Evolutionary conservation across 257 asterid genomes (phyloP).

Genomic region (Rehmannia glutinosa): DNA sequence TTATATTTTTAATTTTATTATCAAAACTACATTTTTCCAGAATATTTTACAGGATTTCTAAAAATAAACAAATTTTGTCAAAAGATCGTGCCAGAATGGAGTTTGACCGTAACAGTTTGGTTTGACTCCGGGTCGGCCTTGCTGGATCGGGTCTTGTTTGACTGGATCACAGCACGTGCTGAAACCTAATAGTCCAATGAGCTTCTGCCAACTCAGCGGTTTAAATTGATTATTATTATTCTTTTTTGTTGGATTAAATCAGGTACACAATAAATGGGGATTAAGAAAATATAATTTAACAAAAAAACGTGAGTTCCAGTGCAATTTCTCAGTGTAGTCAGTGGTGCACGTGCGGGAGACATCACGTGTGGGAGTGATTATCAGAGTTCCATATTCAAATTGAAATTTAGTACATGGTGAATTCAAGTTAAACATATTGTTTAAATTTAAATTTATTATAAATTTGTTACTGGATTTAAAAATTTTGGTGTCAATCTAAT

Average conservation of each 20-base stretch:
- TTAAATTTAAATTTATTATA: too few relatives aligned
- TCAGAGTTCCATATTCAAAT: slow-evolving; percentile 6
- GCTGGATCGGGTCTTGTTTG: slow-evolving; percentile 25
- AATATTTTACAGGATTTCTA: too few relatives aligned
- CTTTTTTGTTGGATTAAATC: not conserved
- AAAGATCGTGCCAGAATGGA: not conserved
- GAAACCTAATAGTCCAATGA: too few relatives aligned
- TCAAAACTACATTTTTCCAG: too few relatives aligned
- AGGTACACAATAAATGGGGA: not conserved
- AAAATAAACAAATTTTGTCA: not conserved
- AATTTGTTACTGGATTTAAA: too few relatives aligned
- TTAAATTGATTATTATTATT: not conserved
- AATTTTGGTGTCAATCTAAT: too few relatives aligned
- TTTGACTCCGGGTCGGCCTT: slow-evolving; percentile 25
- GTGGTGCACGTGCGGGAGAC: slow-evolving; percentile 30
- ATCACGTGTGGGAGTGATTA: slow-evolving; percentile 9
- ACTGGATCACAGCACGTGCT: slow-evolving; percentile 9
- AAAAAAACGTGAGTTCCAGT: not conserved
- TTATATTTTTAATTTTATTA: too few relatives aligned
- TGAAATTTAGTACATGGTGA: not conserved
- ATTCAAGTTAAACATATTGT: not conserved
- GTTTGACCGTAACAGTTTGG: slow-evolving; percentile 34
- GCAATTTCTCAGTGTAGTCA: slow-evolving; percentile 12
- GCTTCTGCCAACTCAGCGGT: slow-evolving; percentile 12
- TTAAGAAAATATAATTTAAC: not conserved